Base-by-base conservation (phyloP, 176 grass and related monocot genomes). In the Dactylis glomerata region DNA sequence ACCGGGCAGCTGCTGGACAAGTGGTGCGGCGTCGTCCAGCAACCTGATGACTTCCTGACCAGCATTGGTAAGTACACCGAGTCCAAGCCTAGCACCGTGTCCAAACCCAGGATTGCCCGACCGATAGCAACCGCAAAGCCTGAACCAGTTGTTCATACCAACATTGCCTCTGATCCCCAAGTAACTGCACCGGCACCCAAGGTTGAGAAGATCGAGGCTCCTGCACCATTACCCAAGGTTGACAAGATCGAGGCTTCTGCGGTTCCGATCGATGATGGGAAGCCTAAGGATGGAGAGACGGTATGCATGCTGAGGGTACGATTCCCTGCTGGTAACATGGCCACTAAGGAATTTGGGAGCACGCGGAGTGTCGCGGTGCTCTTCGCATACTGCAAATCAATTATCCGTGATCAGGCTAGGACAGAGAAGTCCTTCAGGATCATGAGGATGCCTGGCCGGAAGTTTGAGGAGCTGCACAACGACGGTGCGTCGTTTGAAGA, bases 241-340 rank as follows among this genome's bases (percentile, higher is more conserved):
- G 45, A 61, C 0, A 9, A n/a, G 64, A 10, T 24, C 3, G 85
- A 83, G 40, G 30, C 16, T 52, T 62, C 80, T 8, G 27, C 28
- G 22, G 62, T 49, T 61, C 4, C 1, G 1, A 46, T 75, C 13
- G 80, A 79, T 8, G 68, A 82, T 20, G 87, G 75, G 15, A 30
- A 85, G 51, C 77, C 88, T 8, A 20, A 27, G 70, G 83, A 89
- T 26, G 88, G 40, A 15, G 87, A 85, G 68, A 30, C 28, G 40
- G 75, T 89, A 26, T 89, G n/a, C 82, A 89, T 61, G 83, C n/a
- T 82, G 59, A 81, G 83, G 71, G 16, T 89, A 2, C 82, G 87
- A 4, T 61, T 89, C 82, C 82, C 77, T 4, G 24, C 38, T 36
- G 87, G 87, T 10, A 40, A 12, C 3, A 27, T 52, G 37, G 82